Base-by-base conservation (phyloP, 805 yeast species). In the Yamadazyma laniorum region DNA sequence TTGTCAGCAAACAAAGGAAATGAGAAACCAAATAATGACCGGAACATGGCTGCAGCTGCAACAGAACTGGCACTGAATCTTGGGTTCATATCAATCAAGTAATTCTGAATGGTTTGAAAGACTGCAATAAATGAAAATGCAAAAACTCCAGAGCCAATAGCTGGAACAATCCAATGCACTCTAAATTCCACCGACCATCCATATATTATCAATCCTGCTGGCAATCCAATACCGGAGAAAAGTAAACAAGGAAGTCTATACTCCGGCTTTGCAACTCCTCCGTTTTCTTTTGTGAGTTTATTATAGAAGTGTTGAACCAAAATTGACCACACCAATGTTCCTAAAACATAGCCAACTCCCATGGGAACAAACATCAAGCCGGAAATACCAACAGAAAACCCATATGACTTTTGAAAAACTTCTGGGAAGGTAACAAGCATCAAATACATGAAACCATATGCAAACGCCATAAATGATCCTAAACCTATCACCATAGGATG, bases 41-140 rank as follows among this genome's bases (percentile, higher is more conserved):
- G 50, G 47, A 65, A 65, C 21, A 66, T 52, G n/a, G 70, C 68
- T 3, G 68, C 68, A 2, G 72, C 70, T 2, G 71, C 70, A 4
- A 66, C 60, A 12, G 69, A 57, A 25, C 62, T 54, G 9, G 71
- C 70, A 15, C 68, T 65, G 34, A 58, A 63, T 32, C 59, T 47
- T 7, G 58, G 58, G 43, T 63, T 63, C 68, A 63, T 64, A 39
- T 66, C 70, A 37, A 65, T 65, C 38, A 65, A 50, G 43, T 65
- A 64, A 32, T 57, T 57, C 43, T 64, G 71, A 28, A 59, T 57
- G 1, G 63, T 48, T 43, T 63, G 70, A 47, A 65, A 65, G 5
- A 59, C 70, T 28, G 65, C 58, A 16, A 64, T 59, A 19, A 65
- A 50, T 1, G 63, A 58, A 43, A 64, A 62, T 2, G 67, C 63